Evolutionary conservation across 208 protist genomes (phyloP).

Genomic region (Leptomonas seymouri): DNA sequence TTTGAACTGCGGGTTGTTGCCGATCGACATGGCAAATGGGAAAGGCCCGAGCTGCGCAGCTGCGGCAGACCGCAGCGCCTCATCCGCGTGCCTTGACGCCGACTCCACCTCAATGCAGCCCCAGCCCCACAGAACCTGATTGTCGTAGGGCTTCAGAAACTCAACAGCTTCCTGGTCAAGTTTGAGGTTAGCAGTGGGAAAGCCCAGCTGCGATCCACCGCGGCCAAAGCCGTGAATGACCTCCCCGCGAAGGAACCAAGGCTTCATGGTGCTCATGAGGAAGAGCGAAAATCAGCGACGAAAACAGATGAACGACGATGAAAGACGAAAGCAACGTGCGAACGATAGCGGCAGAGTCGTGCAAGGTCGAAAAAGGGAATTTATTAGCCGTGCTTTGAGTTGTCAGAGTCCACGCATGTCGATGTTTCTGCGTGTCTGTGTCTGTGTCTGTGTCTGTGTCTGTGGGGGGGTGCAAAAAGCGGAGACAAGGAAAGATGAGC

Average conservation of each 20-base stretch:
- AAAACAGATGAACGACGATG: too few species aligned
- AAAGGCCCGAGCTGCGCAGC: constrained; percentile 39
- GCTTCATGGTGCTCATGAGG: constrained; percentile 23
- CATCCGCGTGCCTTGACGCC: neutral
- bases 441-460: neutral
- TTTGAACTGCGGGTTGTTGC: constrained; percentile 90
- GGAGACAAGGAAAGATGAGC: too few species aligned
- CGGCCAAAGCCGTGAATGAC: constrained; percentile 88
- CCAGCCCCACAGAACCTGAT: constrained; percentile 85
- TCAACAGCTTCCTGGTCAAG: constrained; percentile 45
- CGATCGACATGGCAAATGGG: constrained; percentile 88
- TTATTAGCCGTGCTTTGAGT: too few species aligned
- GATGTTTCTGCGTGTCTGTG: neutral
- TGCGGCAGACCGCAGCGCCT: neutral
- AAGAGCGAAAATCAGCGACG: neutral
- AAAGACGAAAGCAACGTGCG: too few species aligned
- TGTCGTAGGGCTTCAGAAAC: constrained; percentile 55
- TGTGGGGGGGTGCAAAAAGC: neutral
- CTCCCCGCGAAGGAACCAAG: constrained; percentile 69
- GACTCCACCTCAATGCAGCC: constrained; percentile 56
- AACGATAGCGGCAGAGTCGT: too few species aligned
- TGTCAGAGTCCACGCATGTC: too few species aligned
- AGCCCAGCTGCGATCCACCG: constrained; percentile 87
- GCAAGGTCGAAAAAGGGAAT: too few species aligned
- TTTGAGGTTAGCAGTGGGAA: constrained; percentile 87